phyloP scores from a whole-genome alignment of 2,329 filamentous ascomycete species.

The Xylariaceae sp. region DNA sequence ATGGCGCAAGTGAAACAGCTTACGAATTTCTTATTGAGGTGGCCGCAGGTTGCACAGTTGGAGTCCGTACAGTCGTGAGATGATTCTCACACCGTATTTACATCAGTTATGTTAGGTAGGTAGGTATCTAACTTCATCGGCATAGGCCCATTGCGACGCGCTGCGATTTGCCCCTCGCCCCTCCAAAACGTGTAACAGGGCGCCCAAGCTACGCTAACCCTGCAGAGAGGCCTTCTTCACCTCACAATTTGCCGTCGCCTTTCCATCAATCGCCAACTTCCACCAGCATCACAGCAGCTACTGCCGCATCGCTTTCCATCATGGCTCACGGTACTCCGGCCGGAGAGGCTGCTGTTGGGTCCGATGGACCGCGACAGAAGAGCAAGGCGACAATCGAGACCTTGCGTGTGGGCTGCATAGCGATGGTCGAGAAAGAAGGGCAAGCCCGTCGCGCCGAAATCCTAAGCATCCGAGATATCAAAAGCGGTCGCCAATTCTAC shows the following conservation, averaged over 20 bases:
- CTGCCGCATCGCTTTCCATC: conserved; percentile 36
- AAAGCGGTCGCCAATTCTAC: conserved; percentile 86
- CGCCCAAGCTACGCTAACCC: no score
- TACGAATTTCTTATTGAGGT: no score
- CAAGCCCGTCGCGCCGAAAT: conserved; percentile 91
- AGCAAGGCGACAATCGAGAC: conserved; percentile 83
- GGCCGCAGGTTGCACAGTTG: no score
- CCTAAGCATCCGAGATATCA: conserved; percentile 86
- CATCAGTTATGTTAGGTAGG: no score
- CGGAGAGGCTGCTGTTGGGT: conserved; percentile 55
- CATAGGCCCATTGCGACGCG: no score
- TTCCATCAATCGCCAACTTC: neutral
- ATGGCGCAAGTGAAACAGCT: no score
- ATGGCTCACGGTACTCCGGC: conserved; percentile 52
- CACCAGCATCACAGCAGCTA: conserved; percentile 37
- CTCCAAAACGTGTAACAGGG: no score
- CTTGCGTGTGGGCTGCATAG: conserved; percentile 61
- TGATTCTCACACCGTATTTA: no score
- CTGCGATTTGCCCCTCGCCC: no score
- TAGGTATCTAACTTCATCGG: no score
- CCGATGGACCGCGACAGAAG: conserved; percentile 62
- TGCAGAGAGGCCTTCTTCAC: no score
- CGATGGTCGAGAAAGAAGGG: conserved; percentile 68
- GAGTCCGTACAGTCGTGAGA: no score
- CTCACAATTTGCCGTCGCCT: neutral